Evolutionary conservation across 768 basidiomycete species (phyloP).

Genomic region (Pleurotus salmoneostramineus): DNA sequence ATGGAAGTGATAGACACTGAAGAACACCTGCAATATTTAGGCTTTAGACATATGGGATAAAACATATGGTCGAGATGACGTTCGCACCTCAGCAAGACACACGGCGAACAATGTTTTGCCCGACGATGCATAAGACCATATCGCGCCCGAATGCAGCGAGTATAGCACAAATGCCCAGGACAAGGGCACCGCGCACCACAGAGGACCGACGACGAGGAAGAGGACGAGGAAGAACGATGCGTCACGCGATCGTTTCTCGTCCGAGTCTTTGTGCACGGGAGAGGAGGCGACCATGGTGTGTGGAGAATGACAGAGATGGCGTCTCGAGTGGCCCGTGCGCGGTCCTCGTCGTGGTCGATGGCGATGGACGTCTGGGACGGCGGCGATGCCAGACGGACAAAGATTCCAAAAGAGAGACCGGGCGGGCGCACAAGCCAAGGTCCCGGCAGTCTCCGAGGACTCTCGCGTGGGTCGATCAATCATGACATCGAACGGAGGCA

Average conservation of each 20-base stretch:
- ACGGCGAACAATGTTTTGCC: constrained; percentile 37
- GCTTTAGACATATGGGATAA: not conserved
- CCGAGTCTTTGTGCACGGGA: constrained; percentile 3
- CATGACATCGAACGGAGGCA: constrained; percentile 5
- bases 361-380: too few relatives aligned
- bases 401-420: not conserved
- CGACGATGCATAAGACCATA: constrained; percentile 38
- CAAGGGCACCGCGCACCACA: constrained; percentile 60
- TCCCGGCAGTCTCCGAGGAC: constrained; percentile 1
- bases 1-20: constrained; percentile 60
- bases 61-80: too few relatives aligned
- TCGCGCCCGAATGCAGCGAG: constrained; percentile 36
- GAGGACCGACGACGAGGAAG: constrained; percentile 49
- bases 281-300: not conserved
- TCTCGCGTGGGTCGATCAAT: constrained; percentile 5
- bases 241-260: constrained; percentile 35
- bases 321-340: too few relatives aligned
- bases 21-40: constrained; percentile 46
- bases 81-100: constrained; percentile 61
- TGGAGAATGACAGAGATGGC: not conserved
- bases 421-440: not conserved
- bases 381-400: too few relatives aligned
- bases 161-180: constrained; percentile 63
- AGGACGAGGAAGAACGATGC: constrained; percentile 59
- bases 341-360: constrained; percentile 2